These are phyloP conservation scores for Babjeviella inositovora DNA, from an alignment of 805 yeast species.

Conservation along the genomic window DNA sequence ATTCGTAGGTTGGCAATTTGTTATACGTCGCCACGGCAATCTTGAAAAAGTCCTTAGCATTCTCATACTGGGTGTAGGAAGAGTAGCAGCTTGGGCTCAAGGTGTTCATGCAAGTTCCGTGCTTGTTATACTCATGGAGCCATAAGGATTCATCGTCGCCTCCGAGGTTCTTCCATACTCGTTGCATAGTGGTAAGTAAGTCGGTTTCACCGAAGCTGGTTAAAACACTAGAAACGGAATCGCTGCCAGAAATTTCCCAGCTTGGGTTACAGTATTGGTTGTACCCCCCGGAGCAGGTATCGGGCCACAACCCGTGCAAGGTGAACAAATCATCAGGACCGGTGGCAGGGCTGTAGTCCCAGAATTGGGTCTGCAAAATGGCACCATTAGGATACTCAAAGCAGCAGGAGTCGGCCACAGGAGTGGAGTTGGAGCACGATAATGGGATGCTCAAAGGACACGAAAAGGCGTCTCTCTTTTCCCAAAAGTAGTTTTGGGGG, in stretches of 20 bases:
- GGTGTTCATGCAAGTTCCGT: conserved; percentile 23
- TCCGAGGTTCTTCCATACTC: conserved; percentile 15
- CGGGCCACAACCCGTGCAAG: conserved; percentile 28
- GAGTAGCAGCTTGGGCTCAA: conserved; percentile 16
- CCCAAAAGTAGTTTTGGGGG: no score
- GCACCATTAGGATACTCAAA: conserved; percentile 22
- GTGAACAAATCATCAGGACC: conserved; percentile 19
- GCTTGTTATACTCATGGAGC: conserved; percentile 26
- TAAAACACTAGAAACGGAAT: background rate
- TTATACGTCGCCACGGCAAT: conserved; percentile 14
- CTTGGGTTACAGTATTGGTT: conserved; percentile 12
- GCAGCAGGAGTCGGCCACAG: conserved; percentile 17
- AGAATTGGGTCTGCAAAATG: conserved; percentile 22
- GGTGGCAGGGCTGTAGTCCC: conserved; percentile 17
- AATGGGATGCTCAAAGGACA: conserved; percentile 16
- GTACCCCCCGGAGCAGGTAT: conserved; percentile 21
- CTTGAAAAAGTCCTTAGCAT: conserved; percentile 13
- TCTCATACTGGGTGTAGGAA: conserved; percentile 7
- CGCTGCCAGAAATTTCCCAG: conserved; percentile 2
- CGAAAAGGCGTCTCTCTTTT: no score
- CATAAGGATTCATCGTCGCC: conserved; percentile 17
- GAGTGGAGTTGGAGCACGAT: conserved; percentile 16
- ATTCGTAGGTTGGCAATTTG: conserved; percentile 16
- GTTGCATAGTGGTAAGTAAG: conserved; percentile 12
- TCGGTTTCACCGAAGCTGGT: conserved; percentile 9